phyloP scores from a whole-genome alignment of 2,329 filamentous ascomycete genomes.

The Exophiala sideris region DNA sequence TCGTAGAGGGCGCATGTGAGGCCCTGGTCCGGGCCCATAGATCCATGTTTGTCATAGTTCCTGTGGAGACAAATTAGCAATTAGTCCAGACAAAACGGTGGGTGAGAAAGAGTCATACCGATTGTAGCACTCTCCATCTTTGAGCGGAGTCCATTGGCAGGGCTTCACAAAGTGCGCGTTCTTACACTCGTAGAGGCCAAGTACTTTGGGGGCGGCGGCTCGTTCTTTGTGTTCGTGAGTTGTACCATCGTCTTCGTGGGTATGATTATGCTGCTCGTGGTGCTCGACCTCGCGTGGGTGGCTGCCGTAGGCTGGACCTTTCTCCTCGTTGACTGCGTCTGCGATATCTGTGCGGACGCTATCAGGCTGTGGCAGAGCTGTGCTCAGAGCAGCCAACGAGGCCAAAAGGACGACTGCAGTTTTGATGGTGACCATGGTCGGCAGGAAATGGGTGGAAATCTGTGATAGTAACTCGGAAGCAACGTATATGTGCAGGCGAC shows the following conservation, averaged over 20 bases:
- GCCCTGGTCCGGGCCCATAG: constrained; percentile 21
- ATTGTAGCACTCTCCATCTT: constrained; percentile 15
- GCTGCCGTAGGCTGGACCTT: neutral
- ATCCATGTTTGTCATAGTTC: constrained; percentile 8
- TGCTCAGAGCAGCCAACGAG: constrained; percentile 9
- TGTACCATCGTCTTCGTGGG: neutral
- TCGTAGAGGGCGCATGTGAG: constrained; percentile 19
- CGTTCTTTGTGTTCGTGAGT: neutral
- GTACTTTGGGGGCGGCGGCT: neutral
- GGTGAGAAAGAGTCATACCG: constrained; percentile 3
- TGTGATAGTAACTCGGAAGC: neutral
- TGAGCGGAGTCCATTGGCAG: constrained; percentile 14
- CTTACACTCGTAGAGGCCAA: constrained; percentile 18
- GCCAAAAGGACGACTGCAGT: constrained; percentile 7
- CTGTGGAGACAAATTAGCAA: constrained; percentile 3
- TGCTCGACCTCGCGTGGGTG: neutral
- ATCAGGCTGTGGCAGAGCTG: neutral
- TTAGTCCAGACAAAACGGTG: neutral
- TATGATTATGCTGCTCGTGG: neutral
- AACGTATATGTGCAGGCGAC: neutral
- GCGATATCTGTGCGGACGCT: neutral
- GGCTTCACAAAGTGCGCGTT: constrained; percentile 9
- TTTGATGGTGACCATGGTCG: constrained; percentile 15
- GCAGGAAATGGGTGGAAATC: neutral
- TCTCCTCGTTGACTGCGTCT: neutral